A percentile compares a stretch with the other conserved stretches of the same genome.
phyloP scores from a whole-genome alignment of 768 basidiomycete species.

The Collybiopsis luxurians region DNA sequence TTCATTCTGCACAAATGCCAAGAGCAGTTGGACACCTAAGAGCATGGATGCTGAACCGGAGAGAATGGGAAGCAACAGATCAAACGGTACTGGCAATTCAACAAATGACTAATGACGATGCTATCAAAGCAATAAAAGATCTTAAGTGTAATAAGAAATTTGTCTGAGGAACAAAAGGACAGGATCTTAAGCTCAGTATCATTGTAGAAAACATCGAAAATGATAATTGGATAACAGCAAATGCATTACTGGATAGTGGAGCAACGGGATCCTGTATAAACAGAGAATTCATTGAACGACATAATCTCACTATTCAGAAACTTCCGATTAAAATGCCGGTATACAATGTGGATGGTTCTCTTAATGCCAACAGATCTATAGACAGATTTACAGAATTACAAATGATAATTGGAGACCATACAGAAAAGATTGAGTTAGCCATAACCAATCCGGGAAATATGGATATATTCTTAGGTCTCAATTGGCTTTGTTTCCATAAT shows the following conservation, averaged over 20 bases:
- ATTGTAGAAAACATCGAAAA: too few species aligned
- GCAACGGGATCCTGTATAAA: too few species aligned
- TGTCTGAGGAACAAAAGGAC: not conserved
- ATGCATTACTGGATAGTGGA: too few species aligned
- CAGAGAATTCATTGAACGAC: too few species aligned
- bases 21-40: too few species aligned
- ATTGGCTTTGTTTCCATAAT: constrained; percentile 7
- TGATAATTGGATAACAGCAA: too few species aligned
- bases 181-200: not conserved
- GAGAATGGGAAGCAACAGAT: too few species aligned
- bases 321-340: not conserved
- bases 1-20: too few species aligned
- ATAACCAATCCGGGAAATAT: not conserved
- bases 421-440: not conserved
- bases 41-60: too few species aligned
- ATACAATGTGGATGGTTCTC: not conserved
- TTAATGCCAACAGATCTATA: not conserved
- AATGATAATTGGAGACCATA: not conserved
- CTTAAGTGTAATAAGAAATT: not conserved
- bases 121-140: too few species aligned
- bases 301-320: not conserved
- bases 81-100: too few species aligned
- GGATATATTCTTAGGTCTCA: constrained; percentile 9
- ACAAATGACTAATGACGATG: too few species aligned
- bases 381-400: not conserved